Conservation (phyloP, 768 basidiomycete species). For the Phylloporus arenicola region DNA sequence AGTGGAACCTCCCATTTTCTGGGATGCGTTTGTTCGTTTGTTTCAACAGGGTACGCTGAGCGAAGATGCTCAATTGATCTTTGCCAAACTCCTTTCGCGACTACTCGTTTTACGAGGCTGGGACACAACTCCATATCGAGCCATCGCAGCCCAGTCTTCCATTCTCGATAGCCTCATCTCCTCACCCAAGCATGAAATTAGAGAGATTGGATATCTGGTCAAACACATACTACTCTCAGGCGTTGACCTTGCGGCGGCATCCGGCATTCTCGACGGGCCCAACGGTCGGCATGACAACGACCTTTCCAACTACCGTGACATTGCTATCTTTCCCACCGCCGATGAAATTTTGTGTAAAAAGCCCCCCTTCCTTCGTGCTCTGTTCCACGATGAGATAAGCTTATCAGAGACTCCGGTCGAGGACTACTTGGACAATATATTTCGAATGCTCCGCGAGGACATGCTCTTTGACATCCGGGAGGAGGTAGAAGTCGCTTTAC, state of each 20-base stretch:
- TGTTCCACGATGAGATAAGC: conserved; percentile 14
- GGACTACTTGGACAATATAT: conserved; percentile 57
- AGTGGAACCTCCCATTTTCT: conserved; percentile 50
- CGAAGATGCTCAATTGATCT: conserved; percentile 35
- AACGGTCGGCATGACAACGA: conserved; percentile 73
- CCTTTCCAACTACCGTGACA: conserved; percentile 48
- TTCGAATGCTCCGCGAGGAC: conserved; percentile 59
- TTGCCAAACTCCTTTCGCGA: conserved; percentile 46
- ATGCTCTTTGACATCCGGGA: conserved; percentile 55
- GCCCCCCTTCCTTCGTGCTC: conserved; percentile 44
- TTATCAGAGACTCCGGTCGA: conserved; percentile 31
- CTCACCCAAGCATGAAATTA: conserved; percentile 25
- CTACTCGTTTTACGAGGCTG: conserved; percentile 36
- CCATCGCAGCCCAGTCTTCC: conserved; percentile 27
- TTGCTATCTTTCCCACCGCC: conserved; percentile 57
- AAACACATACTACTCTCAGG: conserved; percentile 34
- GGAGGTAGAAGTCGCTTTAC: conserved; percentile 39
- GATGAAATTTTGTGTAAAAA: conserved; percentile 48
- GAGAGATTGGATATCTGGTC: conserved; percentile 36
- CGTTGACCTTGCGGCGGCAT: conserved; percentile 7
- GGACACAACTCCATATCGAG: conserved; percentile 33
- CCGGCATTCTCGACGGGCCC: conserved; percentile 29
- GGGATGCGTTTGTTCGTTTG: conserved; percentile 31
- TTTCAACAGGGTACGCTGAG: conserved; percentile 31
- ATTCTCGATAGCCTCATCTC: conserved; percentile 21